A percentile compares a stretch with the other conserved stretches of the same genome.
Conservation (phyloP, 257 asterid genomes). For the Craterostigma plantagineum region DNA sequence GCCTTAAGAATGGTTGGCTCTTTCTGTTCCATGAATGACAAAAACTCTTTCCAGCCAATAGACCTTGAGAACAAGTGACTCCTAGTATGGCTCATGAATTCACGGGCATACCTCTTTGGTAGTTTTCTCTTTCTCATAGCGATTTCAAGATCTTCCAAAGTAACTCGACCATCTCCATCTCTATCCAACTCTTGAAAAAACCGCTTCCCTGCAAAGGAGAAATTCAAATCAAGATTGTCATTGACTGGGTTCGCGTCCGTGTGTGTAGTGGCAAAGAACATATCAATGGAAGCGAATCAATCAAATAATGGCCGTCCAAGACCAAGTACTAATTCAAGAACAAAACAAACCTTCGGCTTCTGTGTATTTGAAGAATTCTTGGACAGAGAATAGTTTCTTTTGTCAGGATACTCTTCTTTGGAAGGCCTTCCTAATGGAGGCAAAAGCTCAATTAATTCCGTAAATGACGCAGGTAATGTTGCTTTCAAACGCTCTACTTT, state of each 20-base stretch:
- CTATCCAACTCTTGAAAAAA: constrained; percentile 92
- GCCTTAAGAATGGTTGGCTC: constrained; percentile 97
- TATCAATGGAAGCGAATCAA: neutral
- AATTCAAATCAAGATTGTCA: constrained; percentile 9
- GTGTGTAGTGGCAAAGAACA: neutral
- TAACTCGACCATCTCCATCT: constrained; percentile 96
- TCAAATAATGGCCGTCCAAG: neutral
- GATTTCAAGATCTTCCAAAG: constrained; percentile 90
- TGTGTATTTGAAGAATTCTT: constrained; percentile 94
- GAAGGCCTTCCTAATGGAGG: constrained; percentile 78
- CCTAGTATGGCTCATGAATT: constrained; percentile 81
- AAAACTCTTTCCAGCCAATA: constrained; percentile 94
- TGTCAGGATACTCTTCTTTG: constrained; percentile 91
- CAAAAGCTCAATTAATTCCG: constrained; percentile 75
- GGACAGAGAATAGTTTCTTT: constrained; percentile 87
- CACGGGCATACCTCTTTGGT: constrained; percentile 84
- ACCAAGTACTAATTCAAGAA: too few species aligned
- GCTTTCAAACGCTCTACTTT: constrained; percentile 88
- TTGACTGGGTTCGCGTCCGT: too few species aligned
- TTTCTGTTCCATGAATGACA: constrained; percentile 94
- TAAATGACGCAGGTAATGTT: constrained; percentile 63
- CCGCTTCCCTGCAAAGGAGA: constrained; percentile 55
- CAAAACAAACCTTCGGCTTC: constrained; percentile 80
- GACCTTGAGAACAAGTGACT: constrained; percentile 84
- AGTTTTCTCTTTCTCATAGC: constrained; percentile 91